phyloP scores from a whole-genome alignment of 1,284 basidiomycete species.

The Irpex sp. region DNA sequence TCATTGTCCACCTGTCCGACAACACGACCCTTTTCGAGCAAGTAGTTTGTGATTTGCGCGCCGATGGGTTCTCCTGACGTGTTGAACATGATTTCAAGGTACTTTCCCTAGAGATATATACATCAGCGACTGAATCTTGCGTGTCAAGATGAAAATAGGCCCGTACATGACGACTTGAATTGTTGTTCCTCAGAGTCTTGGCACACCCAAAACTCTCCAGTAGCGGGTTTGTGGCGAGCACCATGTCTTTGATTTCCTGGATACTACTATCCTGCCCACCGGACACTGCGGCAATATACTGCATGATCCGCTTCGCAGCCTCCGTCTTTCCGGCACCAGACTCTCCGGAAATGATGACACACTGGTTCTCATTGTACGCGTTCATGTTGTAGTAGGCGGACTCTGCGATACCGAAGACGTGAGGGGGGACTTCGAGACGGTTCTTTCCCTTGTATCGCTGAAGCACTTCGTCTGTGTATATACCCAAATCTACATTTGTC shows the following conservation, averaged over 20 bases:
- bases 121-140: background rate
- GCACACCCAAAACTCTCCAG: conserved; percentile 99
- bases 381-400: conserved; percentile 99
- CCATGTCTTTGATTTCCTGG: conserved; percentile 99
- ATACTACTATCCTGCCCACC: conserved; percentile 83
- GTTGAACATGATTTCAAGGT: conserved; percentile 99
- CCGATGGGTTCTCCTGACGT: conserved; percentile 89
- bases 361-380: conserved; percentile 98
- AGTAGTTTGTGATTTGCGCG: conserved; percentile 97
- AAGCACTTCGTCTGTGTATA: conserved; percentile 89
- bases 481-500: conserved; percentile 74
- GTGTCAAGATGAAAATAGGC: conserved; percentile 10
- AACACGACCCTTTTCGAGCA: conserved; percentile 95
- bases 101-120: conserved; percentile 73
- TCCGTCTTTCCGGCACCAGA: conserved; percentile 97
- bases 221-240: conserved; percentile 97
- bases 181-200: conserved; percentile 98
- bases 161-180: conserved; percentile 94
- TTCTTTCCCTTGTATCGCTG: conserved; percentile 95
- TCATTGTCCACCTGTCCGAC: conserved; percentile 97
- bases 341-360: conserved; percentile 99
- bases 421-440: conserved; percentile 94
- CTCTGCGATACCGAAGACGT: conserved; percentile 98
- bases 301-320: conserved; percentile 98
- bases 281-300: conserved; percentile 97